Evolutionary conservation across 495 filamentous ascomycete species (phyloP).

Genomic region (Trypethelium eluteriae): DNA sequence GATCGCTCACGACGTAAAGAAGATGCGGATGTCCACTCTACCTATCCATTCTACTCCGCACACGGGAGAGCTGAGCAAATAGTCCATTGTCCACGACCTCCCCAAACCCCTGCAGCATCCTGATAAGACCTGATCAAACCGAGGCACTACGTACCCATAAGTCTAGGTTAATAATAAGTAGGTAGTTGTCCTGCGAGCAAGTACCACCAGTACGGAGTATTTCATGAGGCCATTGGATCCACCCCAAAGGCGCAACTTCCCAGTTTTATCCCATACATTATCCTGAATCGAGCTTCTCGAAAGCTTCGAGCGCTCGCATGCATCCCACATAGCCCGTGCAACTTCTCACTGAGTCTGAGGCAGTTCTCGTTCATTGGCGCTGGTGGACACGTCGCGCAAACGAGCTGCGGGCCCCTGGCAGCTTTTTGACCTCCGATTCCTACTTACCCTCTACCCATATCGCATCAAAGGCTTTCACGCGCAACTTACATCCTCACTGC

Average conservation of each 20-base stretch:
- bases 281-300: not conserved
- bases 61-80: too few species aligned
- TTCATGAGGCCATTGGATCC: conserved; percentile 6
- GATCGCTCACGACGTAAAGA: too few species aligned
- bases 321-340: not conserved
- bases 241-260: not conserved
- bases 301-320: not conserved
- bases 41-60: too few species aligned
- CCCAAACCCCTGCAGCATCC: too few species aligned
- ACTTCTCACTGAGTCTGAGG: not conserved
- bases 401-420: not conserved
- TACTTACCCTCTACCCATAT: not conserved
- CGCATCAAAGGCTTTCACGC: not conserved
- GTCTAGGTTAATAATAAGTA: too few species aligned
- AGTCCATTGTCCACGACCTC: too few species aligned
- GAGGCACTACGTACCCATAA: too few species aligned
- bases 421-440: not conserved
- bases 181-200: too few species aligned
- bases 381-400: not conserved
- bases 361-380: not conserved
- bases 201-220: too few species aligned
- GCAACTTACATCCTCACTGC: not conserved
- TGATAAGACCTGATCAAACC: too few species aligned
- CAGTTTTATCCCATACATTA: not conserved
- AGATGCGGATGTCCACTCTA: too few species aligned